phyloP scores from a whole-genome alignment of 164 flowering plant species.

The Berberis vulgaris region DNA sequence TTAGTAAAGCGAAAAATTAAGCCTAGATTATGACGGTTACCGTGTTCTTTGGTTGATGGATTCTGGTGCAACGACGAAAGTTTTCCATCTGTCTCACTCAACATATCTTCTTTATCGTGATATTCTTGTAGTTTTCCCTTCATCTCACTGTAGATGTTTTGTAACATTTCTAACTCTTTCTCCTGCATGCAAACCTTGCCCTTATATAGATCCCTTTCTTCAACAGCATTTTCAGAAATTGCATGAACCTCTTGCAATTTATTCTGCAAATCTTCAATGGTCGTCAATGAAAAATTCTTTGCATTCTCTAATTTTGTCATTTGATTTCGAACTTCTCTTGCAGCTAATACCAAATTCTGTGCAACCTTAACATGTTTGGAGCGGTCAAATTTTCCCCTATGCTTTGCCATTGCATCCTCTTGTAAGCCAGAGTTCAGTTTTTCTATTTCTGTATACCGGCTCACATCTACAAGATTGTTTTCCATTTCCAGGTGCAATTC shows the following conservation, averaged over 20 bases:
- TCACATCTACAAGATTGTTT: slow-evolving; percentile 1
- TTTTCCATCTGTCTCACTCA: slow-evolving; percentile 55
- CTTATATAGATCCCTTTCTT: slow-evolving; percentile 39
- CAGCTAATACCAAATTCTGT: slow-evolving; percentile 31
- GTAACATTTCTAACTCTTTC: slow-evolving; percentile 34
- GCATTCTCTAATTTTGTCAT: slow-evolving; percentile 29
- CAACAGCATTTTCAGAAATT: slow-evolving; percentile 28
- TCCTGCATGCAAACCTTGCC: slow-evolving; percentile 41
- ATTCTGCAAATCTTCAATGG: slow-evolving; percentile 39
- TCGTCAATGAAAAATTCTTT: slow-evolving; percentile 21
- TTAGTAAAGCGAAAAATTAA: neutral
- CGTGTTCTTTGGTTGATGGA: slow-evolving; percentile 36
- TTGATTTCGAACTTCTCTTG: slow-evolving; percentile 30
- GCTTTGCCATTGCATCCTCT: slow-evolving; percentile 14
- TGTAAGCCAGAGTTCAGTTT: no score
- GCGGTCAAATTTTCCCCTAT: slow-evolving; percentile 11
- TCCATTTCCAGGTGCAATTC: slow-evolving; percentile 8
- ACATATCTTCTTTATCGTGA: slow-evolving; percentile 26
- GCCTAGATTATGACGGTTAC: slow-evolving; percentile 23
- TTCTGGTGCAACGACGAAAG: slow-evolving; percentile 23
- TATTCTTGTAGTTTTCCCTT: slow-evolving; percentile 32
- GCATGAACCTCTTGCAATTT: slow-evolving; percentile 29
- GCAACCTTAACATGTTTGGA: slow-evolving; percentile 22
- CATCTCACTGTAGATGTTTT: slow-evolving; percentile 36
- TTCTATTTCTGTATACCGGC: neutral